Conservation (phyloP, 1,139 yeast species). For the Blastobotrys indianensis region DNA sequence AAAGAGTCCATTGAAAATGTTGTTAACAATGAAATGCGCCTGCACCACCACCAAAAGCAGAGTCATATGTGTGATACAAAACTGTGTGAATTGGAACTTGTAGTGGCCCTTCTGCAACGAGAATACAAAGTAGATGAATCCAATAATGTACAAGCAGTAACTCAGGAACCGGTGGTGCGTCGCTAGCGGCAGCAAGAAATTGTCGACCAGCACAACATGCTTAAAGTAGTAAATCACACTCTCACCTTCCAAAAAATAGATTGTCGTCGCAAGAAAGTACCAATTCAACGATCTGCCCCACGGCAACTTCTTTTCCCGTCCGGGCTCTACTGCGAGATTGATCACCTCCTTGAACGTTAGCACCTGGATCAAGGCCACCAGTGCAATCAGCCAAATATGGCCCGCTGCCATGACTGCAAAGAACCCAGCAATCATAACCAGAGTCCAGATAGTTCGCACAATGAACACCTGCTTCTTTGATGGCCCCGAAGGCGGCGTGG, state of each 20-base stretch:
- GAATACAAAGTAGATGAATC: slow-evolving; percentile 84
- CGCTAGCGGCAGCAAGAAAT: slow-evolving; percentile 41
- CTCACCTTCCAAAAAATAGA: slow-evolving; percentile 86
- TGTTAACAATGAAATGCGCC: slow-evolving; percentile 86
- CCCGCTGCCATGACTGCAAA: slow-evolving; percentile 76
- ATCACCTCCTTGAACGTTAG: slow-evolving; percentile 89
- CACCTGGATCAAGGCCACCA: slow-evolving; percentile 69
- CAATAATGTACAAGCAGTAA: slow-evolving; percentile 78
- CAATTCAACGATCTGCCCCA: slow-evolving; percentile 82
- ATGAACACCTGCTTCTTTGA: slow-evolving; percentile 75
- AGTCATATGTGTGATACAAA: slow-evolving; percentile 93
- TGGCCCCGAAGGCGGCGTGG: background rate
- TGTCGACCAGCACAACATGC: slow-evolving; percentile 42
- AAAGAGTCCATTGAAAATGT: slow-evolving; percentile 81
- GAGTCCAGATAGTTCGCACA: slow-evolving; percentile 90
- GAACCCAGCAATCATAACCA: slow-evolving; percentile 81
- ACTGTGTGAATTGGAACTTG: slow-evolving; percentile 88
- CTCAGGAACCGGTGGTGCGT: slow-evolving; percentile 78
- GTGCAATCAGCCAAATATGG: slow-evolving; percentile 68
- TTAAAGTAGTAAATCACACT: slow-evolving; percentile 61
- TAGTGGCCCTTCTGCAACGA: slow-evolving; percentile 85
- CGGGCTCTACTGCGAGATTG: slow-evolving; percentile 72
- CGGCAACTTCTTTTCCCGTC: slow-evolving; percentile 76
- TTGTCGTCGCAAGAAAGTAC: slow-evolving; percentile 66
- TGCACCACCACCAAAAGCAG: slow-evolving; percentile 85